These are phyloP conservation scores for Trichosporon ovoides DNA, from an alignment of 1,284 basidiomycete genomes.

Conservation along the genomic window DNA sequence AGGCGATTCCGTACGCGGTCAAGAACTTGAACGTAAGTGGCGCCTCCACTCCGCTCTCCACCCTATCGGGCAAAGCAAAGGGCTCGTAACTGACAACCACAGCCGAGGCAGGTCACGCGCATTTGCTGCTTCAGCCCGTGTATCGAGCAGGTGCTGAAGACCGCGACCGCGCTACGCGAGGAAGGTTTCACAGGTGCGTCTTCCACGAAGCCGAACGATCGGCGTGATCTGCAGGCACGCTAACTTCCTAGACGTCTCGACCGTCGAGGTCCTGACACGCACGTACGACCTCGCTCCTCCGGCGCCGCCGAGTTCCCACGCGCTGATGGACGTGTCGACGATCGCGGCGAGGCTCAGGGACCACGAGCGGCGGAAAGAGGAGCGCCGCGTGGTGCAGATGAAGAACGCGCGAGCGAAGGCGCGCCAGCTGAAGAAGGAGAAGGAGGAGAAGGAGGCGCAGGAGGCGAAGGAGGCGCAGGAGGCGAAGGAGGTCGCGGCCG, in stretches of 20 bases:
- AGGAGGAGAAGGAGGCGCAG: slow-evolving; percentile 32
- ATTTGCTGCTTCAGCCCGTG: slow-evolving; percentile 99
- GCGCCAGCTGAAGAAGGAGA: slow-evolving; percentile 35
- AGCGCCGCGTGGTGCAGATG: slow-evolving; percentile 75
- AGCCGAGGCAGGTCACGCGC: slow-evolving; percentile 76
- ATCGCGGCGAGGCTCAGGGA: slow-evolving; percentile 63
- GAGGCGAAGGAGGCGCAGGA: too few relatives aligned
- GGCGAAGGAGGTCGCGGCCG: neutral
- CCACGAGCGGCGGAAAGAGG: slow-evolving; percentile 68
- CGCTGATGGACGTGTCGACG: slow-evolving; percentile 56
- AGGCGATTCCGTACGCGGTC: slow-evolving; percentile 81
- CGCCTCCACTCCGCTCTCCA: too few relatives aligned
- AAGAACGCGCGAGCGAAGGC: slow-evolving; percentile 49
- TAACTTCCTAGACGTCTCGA: slow-evolving; percentile 65
- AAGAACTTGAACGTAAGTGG: slow-evolving; percentile 64
- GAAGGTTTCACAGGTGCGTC: slow-evolving; percentile 75
- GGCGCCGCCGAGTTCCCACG: slow-evolving; percentile 38
- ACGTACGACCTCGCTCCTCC: slow-evolving; percentile 64
- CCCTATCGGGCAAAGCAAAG: neutral
- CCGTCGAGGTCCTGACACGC: slow-evolving; percentile 85
- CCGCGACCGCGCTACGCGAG: slow-evolving; percentile 78
- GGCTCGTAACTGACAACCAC: slow-evolving; percentile 14
- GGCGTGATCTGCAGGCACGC: slow-evolving; percentile 7
- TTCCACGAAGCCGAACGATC: too few relatives aligned
- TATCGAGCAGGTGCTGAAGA: slow-evolving; percentile 94